Percentiles rank a stretch among this genome's conserved stretches.
Conservation (phyloP, 345 rosid genomes). For the Dimocarpus longan region DNA sequence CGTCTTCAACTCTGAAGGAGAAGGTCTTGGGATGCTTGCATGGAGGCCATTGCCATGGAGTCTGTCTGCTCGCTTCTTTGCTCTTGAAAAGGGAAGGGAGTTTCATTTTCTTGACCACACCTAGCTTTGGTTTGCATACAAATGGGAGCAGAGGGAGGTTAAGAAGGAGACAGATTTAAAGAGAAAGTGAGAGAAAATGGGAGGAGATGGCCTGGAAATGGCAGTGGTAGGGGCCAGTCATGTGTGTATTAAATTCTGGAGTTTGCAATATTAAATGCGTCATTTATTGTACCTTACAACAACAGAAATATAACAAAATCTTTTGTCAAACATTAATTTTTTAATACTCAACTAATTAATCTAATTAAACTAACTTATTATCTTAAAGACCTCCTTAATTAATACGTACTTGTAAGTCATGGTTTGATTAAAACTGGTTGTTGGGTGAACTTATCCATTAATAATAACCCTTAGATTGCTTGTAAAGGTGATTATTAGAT, state of each 20-base stretch:
- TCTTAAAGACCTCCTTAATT: neutral
- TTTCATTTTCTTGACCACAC: constrained; percentile 44
- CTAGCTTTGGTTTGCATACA: neutral
- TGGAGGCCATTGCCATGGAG: constrained; percentile 51
- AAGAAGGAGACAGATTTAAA: constrained; percentile 36
- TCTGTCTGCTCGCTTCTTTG: constrained; percentile 22
- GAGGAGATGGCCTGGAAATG: constrained; percentile 26
- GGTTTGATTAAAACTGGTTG: too few species aligned
- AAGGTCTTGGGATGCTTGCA: constrained; percentile 64
- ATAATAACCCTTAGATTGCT: too few species aligned
- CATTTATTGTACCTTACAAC: constrained; percentile 21
- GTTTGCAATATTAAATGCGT: constrained; percentile 27
- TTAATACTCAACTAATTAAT: neutral
- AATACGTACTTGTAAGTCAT: too few species aligned
- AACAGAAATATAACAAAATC: neutral
- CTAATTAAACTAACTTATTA: neutral
- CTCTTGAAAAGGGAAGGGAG: constrained; percentile 46
- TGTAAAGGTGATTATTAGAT: too few species aligned
- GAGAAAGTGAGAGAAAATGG: constrained; percentile 6
- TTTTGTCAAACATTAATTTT: neutral
- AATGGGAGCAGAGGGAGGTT: constrained; percentile 34
- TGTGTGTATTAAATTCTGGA: constrained; percentile 35
- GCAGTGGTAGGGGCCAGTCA: constrained; percentile 29
- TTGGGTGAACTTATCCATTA: too few species aligned
- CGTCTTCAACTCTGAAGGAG: constrained; percentile 55